Conservation (phyloP, 1,284 basidiomycete genomes). For the Apiotrichum montevideense region DNA sequence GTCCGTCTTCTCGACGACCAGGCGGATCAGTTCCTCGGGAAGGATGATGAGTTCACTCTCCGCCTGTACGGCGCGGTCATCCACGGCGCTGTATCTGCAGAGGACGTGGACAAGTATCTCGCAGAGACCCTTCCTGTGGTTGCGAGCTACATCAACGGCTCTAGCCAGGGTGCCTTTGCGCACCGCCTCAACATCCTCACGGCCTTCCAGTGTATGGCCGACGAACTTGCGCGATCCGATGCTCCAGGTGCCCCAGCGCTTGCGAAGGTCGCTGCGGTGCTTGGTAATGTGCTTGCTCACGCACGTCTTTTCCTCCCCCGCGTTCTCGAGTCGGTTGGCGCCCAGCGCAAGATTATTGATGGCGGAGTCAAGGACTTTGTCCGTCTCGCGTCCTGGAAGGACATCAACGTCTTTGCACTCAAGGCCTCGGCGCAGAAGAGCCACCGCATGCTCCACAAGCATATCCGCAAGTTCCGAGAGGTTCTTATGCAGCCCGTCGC, state of each 20-base stretch:
- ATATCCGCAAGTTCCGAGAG: slow-evolving; percentile 86
- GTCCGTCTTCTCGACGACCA: slow-evolving; percentile 71
- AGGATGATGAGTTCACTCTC: slow-evolving; percentile 85
- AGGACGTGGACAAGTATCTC: slow-evolving; percentile 47
- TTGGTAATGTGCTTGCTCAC: slow-evolving; percentile 63
- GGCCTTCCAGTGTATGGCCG: slow-evolving; percentile 57
- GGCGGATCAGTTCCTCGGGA: slow-evolving; percentile 55
- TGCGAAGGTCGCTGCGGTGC: slow-evolving; percentile 55
- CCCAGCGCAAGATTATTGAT: slow-evolving; percentile 64
- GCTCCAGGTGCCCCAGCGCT: slow-evolving; percentile 47
- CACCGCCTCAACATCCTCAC: slow-evolving; percentile 63
- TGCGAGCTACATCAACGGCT: slow-evolving; percentile 71
- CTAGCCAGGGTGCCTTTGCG: slow-evolving; percentile 75
- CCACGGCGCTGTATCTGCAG: slow-evolving; percentile 57
- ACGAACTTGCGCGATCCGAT: slow-evolving; percentile 15
- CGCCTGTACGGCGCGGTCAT: slow-evolving; percentile 75
- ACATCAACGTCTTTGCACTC: slow-evolving; percentile 90
- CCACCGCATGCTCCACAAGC: slow-evolving; percentile 86
- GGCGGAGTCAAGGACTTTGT: slow-evolving; percentile 79
- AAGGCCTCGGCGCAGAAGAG: slow-evolving; percentile 86
- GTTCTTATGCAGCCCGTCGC: slow-evolving; percentile 68
- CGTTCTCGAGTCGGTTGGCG: slow-evolving; percentile 54
- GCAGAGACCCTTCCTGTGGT: slow-evolving; percentile 68
- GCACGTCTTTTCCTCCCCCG: slow-evolving; percentile 60
- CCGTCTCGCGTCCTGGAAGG: slow-evolving; percentile 96